Evolutionary conservation across 352 stramenopile species (phyloP).

Genomic region (Globisporangium sylvaticum): DNA sequence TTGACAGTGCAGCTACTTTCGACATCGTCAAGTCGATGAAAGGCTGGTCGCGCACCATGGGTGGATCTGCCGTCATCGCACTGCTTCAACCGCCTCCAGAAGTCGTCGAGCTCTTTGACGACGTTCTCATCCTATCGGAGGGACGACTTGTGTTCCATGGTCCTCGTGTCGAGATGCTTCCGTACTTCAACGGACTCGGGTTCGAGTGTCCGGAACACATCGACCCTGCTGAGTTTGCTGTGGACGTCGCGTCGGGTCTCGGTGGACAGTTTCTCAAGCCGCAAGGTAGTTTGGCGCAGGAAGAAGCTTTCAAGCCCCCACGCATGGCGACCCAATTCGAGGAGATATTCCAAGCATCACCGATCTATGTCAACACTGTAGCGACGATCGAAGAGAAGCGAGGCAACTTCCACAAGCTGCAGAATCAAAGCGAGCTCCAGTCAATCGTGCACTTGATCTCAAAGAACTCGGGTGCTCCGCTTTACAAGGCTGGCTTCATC

Average conservation of each 20-base stretch:
- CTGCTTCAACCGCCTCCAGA: slow-evolving; percentile 64
- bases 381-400: no score
- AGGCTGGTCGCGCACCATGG: slow-evolving; percentile 28
- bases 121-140: slow-evolving; percentile 92
- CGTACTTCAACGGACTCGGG: slow-evolving; percentile 83
- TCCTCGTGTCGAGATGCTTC: slow-evolving; percentile 52
- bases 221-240: slow-evolving; percentile 63
- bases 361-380: no score
- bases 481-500: slow-evolving; percentile 20
- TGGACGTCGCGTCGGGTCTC: slow-evolving; percentile 64
- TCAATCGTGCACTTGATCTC: no score
- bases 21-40: slow-evolving; percentile 76
- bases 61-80: slow-evolving; percentile 31
- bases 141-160: slow-evolving; percentile 93
- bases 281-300: slow-evolving; percentile 6
- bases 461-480: no score
- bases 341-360: no score
- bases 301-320: no score
- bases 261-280: slow-evolving; percentile 10
- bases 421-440: no score
- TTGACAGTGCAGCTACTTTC: slow-evolving; percentile 86
- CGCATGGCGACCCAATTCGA: no score
- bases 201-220: slow-evolving; percentile 62
- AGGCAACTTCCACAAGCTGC: no score
- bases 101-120: slow-evolving; percentile 93